Evolutionary conservation across 345 rosid species (phyloP).

Genomic region (Turnera subulata): DNA sequence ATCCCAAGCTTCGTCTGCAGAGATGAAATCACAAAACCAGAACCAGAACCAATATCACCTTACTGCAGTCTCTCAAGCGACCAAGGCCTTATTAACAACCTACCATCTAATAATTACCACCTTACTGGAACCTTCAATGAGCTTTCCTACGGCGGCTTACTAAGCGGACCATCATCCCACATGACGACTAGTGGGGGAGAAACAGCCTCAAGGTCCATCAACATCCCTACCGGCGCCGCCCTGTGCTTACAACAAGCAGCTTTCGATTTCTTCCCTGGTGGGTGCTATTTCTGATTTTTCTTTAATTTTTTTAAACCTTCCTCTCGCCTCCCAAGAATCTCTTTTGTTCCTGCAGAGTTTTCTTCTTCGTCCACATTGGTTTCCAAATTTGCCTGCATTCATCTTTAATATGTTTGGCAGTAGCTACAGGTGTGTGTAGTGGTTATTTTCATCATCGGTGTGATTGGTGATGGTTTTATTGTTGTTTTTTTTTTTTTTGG

Average conservation of each 20-base stretch:
- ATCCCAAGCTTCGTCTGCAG: constrained; percentile 25
- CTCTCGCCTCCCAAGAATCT: not conserved
- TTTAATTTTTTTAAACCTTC: no score
- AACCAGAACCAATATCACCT: constrained; percentile 15
- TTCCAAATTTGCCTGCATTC: not conserved
- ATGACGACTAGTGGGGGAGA: constrained; percentile 23
- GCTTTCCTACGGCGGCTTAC: no score
- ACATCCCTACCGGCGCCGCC: constrained; percentile 19
- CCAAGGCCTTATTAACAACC: constrained; percentile 13
- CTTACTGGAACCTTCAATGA: constrained; percentile 15
- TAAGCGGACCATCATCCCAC: constrained; percentile 18
- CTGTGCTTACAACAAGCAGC: constrained; percentile 30
- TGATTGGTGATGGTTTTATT: no score
- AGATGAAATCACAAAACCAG: constrained; percentile 19
- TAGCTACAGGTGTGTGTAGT: no score
- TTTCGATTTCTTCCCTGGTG: constrained; percentile 36
- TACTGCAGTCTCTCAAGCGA: constrained; percentile 18
- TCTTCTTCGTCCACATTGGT: constrained; percentile 18
- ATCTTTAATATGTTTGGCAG: no score
- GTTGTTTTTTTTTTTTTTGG: not conserved
- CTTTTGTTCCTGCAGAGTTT: constrained; percentile 20
- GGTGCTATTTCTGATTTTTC: not conserved
- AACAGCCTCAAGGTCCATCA: constrained; percentile 16
- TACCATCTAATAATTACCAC: constrained; percentile 8
- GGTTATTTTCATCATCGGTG: constrained; percentile 3